Evolutionary conservation across 2,329 filamentous ascomycete species (phyloP).

Genomic region (Fonsecaea monophora): DNA sequence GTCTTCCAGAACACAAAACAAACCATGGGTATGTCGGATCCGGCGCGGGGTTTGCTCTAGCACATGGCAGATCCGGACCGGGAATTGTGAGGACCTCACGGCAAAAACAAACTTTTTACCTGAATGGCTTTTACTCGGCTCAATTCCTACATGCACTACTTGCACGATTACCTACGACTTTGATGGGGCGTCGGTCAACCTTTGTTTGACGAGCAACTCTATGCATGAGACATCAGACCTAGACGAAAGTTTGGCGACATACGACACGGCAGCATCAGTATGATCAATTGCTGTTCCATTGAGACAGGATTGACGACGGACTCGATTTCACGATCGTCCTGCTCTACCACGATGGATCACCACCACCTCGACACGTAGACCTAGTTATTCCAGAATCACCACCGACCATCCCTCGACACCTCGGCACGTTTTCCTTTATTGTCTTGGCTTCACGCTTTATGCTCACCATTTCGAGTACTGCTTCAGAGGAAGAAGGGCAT

Average conservation of each 20-base stretch:
- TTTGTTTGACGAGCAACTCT: constrained; percentile 23
- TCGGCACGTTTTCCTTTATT: constrained; percentile 39
- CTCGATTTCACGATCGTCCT: constrained; percentile 16
- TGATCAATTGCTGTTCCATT: constrained; percentile 24
- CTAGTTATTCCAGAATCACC: constrained; percentile 25
- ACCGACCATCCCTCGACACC: constrained; percentile 29
- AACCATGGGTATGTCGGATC: constrained; percentile 41
- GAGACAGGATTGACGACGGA: constrained; percentile 18
- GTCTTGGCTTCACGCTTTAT: constrained; percentile 28
- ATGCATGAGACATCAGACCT: constrained; percentile 34
- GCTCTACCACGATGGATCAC: constrained; percentile 21
- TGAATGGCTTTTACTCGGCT: constrained; percentile 30
- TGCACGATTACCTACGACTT: constrained; percentile 30
- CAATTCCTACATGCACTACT: constrained; percentile 31
- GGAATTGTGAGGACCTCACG: constrained; percentile 28
- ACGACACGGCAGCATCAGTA: constrained; percentile 33
- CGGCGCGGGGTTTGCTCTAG: constrained; percentile 42
- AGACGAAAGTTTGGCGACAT: constrained; percentile 35
- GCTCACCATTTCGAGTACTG: constrained; percentile 30
- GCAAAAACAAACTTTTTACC: constrained; percentile 27
- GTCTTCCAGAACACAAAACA: constrained; percentile 30
- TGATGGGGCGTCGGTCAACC: constrained; percentile 16
- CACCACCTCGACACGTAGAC: constrained; percentile 20
- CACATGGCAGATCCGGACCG: constrained; percentile 43
- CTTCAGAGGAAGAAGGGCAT: constrained; percentile 26